phyloP scores from a whole-genome alignment of 2,329 filamentous ascomycete genomes.

The Verticillium tricorpus region DNA sequence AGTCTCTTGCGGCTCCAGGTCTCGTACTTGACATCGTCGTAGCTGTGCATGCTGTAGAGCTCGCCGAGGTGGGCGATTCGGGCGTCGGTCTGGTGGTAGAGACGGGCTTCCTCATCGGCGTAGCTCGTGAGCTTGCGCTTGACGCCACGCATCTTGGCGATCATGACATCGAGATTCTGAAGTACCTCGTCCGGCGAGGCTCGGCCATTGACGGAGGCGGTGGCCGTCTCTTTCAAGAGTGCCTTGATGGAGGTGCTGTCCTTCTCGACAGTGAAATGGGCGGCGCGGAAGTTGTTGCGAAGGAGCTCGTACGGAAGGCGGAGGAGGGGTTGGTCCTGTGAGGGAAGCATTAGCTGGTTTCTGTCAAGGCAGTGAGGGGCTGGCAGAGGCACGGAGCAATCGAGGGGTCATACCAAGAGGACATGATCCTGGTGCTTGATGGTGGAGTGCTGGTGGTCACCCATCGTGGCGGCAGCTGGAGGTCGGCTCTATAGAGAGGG shows the following conservation, averaged over 20 bases:
- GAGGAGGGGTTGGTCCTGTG: slow-evolving; percentile 86
- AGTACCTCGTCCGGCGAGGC: slow-evolving; percentile 67
- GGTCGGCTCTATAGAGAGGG: not conserved
- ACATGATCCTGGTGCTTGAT: slow-evolving; percentile 73
- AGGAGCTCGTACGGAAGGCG: slow-evolving; percentile 90
- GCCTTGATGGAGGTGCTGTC: slow-evolving; percentile 60
- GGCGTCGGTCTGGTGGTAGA: slow-evolving; percentile 72
- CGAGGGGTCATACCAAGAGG: slow-evolving; percentile 53
- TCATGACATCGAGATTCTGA: slow-evolving; percentile 76
- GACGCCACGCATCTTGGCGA: slow-evolving; percentile 76
- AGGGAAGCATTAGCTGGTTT: not conserved
- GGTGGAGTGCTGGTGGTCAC: slow-evolving; percentile 57
- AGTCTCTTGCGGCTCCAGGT: slow-evolving; percentile 79
- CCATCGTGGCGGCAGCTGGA: slow-evolving; percentile 38
- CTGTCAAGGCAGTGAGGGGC: slow-evolving; percentile 4
- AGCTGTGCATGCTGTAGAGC: slow-evolving; percentile 71
- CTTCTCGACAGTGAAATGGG: slow-evolving; percentile 71
- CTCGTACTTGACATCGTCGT: slow-evolving; percentile 93
- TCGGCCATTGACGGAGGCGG: slow-evolving; percentile 60
- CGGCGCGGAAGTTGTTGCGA: slow-evolving; percentile 88
- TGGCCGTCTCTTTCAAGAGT: slow-evolving; percentile 58
- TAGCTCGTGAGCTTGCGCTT: slow-evolving; percentile 80
- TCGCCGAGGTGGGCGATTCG: slow-evolving; percentile 77
- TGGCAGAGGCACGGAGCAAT: not conserved
- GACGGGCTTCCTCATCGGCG: slow-evolving; percentile 72